Evolutionary conservation across 768 basidiomycete genomes (phyloP), one percentile per base, ranked within the genome.

Genomic region (Cystofilobasidium ferigula): DNA sequence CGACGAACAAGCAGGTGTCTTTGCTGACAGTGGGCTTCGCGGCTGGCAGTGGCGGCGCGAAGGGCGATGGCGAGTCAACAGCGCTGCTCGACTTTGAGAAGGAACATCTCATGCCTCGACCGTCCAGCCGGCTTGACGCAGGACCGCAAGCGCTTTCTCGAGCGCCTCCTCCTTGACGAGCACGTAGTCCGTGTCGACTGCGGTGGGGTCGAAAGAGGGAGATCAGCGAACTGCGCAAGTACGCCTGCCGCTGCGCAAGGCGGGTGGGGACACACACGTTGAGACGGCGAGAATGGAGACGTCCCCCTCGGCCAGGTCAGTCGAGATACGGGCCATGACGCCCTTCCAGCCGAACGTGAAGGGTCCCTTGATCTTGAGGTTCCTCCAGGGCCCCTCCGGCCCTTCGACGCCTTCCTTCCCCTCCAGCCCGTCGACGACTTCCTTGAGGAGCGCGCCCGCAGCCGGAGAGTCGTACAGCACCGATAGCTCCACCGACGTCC

Each of bases 161-260:
- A 54, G 28, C 7, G 7, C 13, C 28, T 30, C 28, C 1, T 2
- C 5, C 51, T 54, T 54, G 51, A 54, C 30, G 6, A 54, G 10
- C 7, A 54, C 9, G 20, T 54, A 54, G 51, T 54, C 51, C 18
- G 51, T 54, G 51, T 54, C 51, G 51, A 54, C 51, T 54, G 22
- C 22, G 22, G 24, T 26, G 26, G 48, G 6, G 7, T n/a, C n/a
- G n/a, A n/a, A n/a, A n/a, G 26, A 53, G 8, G 24, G 48, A 30
- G 8, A 18, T 10, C 12, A 53, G 48, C 8, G 26, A 10, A 10
- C 24, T 7, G 48, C 5, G 26, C 10, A 10, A 43, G 42, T 7
- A 9, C 3, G 42, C 8, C 42, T 43, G 6, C n/a, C n/a, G n/a
- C n/a, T n/a, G n/a, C n/a, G n/a, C n/a, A n/a, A n/a, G n/a, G n/a